These are phyloP conservation scores for Penicillium fimorum DNA, from an alignment of 495 filamentous ascomycete species.

Conservation along the genomic window DNA sequence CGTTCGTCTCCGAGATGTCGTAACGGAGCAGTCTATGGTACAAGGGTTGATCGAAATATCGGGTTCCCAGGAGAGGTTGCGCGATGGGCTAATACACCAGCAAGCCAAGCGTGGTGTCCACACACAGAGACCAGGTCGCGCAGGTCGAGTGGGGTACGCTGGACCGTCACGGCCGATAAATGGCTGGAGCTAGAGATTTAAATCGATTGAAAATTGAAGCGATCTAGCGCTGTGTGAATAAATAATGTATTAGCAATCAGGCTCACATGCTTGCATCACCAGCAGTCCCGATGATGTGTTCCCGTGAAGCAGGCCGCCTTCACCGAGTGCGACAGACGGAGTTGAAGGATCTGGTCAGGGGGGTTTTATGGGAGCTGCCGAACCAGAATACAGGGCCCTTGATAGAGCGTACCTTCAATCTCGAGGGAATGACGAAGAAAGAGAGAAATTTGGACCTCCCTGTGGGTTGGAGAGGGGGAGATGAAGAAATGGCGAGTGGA, in stretches of 20 bases:
- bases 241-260: conserved; percentile 28
- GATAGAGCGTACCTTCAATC: conserved; percentile 25
- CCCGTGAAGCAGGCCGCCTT: conserved; percentile 14
- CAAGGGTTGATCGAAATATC: conserved; percentile 20
- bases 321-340: conserved; percentile 12
- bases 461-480: conserved; percentile 17
- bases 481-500: conserved; percentile 11
- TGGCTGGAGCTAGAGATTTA: conserved; percentile 1
- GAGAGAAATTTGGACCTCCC: conserved; percentile 16
- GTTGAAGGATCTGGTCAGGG: background rate
- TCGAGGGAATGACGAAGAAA: conserved; percentile 35
- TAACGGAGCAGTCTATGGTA: conserved; percentile 35
- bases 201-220: conserved; percentile 24
- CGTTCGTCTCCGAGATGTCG: conserved; percentile 29
- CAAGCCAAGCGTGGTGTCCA: conserved; percentile 18
- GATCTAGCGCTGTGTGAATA: conserved; percentile 33
- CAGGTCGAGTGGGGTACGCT: conserved; percentile 10
- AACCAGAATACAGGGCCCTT: background rate
- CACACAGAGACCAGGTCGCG: conserved; percentile 20
- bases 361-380: background rate
- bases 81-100: conserved; percentile 22
- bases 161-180: conserved; percentile 2
- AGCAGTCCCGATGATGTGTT: conserved; percentile 24
- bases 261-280: conserved; percentile 23
- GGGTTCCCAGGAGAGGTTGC: conserved; percentile 12